Evolutionary conservation across 2,329 filamentous ascomycete genomes (phyloP), one percentile per base, ranked within the genome.

Genomic region (Aotearoamyces nothofagi): DNA sequence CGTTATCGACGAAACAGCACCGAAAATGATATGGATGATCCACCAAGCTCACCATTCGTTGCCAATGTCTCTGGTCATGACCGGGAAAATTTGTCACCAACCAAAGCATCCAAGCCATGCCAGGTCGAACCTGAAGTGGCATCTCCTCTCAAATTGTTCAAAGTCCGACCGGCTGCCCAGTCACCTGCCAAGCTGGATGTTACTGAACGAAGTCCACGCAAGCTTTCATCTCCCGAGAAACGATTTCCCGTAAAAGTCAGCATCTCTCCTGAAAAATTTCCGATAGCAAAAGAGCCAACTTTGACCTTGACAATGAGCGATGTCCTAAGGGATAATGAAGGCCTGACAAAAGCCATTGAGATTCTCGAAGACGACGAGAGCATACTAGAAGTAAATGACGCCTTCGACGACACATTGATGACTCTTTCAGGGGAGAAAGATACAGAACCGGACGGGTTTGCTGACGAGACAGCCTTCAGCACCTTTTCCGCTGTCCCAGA

Each of bases 401-500:
- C 43, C 14, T 29, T 34, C 12, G 39, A 47, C 13, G 44, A 46
- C 26, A 47, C 41, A 1, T 33, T 45, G 24, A 39, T 43, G 1
- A 44, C 38, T 17, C 43, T 48, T 23, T 37, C 39, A 15, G 49
- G 46, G 22, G 42, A 47, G 8, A 44, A 52, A 27, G 47, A 45
- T 10, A 45, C 42, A 16, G 48, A 53, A 14, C 43, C 44, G 10
- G 42, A 40, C 4, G 33, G 35, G 12, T 46, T 44, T 17, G 54
- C 58, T 20, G 45, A 49, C 17, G 51, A 53, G 27, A 50, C 47
- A 15, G 50, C 49, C 14, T 50, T 92, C 49, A 93, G 83, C 58
- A 73, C 68, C 9, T 94, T 94, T 53, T 94, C 87, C 2, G 83
- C 82, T 6, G 71, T 93, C 30, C 83, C 83, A 5, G 82, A 87